Evolutionary conservation across 148 eudicot genomes (phyloP).

Genomic region (Rhododendron ovatum): DNA sequence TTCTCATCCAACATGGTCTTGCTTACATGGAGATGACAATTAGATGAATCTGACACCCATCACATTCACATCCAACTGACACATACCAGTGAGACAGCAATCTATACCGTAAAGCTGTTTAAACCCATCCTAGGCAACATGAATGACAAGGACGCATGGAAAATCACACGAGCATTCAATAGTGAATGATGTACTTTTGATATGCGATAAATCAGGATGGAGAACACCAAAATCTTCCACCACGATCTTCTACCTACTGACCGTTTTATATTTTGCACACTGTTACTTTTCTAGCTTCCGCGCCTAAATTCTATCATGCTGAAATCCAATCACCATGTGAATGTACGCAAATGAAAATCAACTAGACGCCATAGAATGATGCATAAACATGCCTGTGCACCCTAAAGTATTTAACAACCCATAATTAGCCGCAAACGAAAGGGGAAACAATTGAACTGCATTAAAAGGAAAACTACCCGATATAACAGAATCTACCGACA

Average conservation of each 20-base stretch:
- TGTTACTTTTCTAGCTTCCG: neutral
- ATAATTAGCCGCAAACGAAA: neutral
- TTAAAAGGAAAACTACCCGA: neutral
- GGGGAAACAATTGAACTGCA: neutral
- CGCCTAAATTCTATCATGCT: neutral
- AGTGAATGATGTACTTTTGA: neutral
- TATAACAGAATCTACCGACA: neutral
- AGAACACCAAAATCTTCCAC: neutral
- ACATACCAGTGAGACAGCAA: neutral
- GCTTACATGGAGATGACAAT: neutral
- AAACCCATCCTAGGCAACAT: neutral
- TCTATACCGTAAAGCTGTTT: neutral
- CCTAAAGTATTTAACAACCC: neutral
- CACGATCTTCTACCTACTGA: neutral
- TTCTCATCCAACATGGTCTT: neutral
- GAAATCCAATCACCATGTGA: neutral
- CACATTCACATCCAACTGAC: neutral
- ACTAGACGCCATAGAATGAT: neutral
- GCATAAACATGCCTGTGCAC: neutral
- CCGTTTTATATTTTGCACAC: neutral
- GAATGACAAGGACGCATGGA: neutral
- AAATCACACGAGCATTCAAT: neutral
- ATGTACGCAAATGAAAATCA: neutral
- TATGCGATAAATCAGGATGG: neutral
- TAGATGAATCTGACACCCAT: neutral